Evolutionary conservation across 257 asterid species (phyloP).

Genomic region (Plantago ovata): DNA sequence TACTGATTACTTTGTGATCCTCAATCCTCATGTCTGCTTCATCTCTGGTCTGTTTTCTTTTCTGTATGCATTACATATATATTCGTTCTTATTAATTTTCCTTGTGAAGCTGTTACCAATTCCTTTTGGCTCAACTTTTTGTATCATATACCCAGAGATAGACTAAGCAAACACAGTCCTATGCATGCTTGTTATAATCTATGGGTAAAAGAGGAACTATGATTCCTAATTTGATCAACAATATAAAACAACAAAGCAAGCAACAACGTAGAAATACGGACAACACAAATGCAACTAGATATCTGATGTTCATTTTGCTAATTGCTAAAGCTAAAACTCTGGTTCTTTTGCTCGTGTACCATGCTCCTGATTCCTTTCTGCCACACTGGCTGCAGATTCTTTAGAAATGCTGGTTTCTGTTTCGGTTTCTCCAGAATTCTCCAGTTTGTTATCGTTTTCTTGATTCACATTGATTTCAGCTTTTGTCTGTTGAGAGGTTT

Average conservation of each 20-base stretch:
- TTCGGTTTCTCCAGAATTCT: background rate
- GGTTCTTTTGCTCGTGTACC: background rate
- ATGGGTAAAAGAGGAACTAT: background rate
- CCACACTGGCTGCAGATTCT: background rate
- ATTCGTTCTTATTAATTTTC: no score
- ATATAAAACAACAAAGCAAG: background rate
- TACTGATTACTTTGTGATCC: background rate
- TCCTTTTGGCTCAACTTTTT: no score
- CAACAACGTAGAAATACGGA: background rate
- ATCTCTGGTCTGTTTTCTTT: background rate
- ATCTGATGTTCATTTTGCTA: background rate
- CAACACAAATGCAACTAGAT: background rate
- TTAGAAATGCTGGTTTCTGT: background rate
- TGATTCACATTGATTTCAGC: background rate
- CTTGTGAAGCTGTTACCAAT: no score
- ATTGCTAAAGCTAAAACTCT: conserved; percentile 6
- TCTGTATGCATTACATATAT: no score
- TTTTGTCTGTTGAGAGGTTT: background rate
- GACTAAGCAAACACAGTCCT: no score
- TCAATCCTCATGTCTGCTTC: background rate
- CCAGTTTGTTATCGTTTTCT: background rate
- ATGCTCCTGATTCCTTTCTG: background rate
- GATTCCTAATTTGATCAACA: background rate
- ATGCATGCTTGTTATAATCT: background rate
- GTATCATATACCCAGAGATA: no score